Percentiles rank a stretch among this genome's conserved stretches.
phyloP scores from a whole-genome alignment of 768 basidiomycete species.

The Suillus luteus region DNA sequence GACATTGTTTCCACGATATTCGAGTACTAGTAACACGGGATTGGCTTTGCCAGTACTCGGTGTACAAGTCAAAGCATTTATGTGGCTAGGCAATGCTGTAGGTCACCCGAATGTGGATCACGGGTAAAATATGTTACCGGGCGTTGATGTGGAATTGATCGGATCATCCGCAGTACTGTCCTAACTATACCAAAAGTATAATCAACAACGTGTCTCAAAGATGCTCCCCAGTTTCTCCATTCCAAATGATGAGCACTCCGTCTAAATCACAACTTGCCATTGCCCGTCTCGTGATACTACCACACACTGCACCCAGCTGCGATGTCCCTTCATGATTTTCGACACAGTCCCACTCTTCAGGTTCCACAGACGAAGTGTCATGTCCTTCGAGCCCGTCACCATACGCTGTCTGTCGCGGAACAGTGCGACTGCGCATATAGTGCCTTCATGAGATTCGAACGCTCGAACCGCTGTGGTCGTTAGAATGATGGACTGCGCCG shows the following conservation, averaged over 20 bases:
- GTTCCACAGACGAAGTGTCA: not conserved
- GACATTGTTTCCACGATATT: constrained; percentile 14
- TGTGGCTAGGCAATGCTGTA: not conserved
- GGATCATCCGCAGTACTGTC: too few relatives aligned
- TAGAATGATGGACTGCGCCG: not conserved
- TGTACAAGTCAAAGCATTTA: not conserved
- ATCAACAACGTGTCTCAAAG: not conserved
- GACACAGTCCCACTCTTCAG: not conserved
- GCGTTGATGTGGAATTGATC: too few relatives aligned
- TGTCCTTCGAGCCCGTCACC: not conserved
- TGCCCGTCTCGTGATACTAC: not conserved
- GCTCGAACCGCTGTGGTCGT: not conserved
- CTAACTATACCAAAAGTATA: too few relatives aligned
- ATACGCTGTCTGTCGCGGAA: not conserved
- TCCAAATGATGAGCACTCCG: not conserved
- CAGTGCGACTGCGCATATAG: not conserved
- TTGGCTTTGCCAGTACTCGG: not conserved
- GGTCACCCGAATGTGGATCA: not conserved
- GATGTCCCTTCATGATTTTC: not conserved
- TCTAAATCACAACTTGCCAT: not conserved
- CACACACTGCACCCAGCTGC: not conserved
- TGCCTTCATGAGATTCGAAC: not conserved
- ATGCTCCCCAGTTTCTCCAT: not conserved
- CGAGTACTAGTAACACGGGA: not conserved
- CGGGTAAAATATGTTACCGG: too few relatives aligned